phyloP scores from a whole-genome alignment of 148 eudicot species.

The Vaccinium myrtillus region DNA sequence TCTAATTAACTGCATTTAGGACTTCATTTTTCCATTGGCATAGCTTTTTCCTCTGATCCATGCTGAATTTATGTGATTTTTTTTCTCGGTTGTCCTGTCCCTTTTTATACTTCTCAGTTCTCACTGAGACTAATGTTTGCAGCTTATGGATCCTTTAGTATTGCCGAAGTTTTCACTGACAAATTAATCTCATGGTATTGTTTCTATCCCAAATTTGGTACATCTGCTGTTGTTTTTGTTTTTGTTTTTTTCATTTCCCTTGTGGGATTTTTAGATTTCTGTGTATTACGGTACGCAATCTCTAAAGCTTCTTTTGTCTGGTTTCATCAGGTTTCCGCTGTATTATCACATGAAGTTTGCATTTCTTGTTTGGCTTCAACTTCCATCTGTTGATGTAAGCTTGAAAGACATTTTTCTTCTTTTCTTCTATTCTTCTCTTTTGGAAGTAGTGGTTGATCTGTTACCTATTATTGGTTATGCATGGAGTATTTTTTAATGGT shows the following conservation, averaged over 20 bases:
- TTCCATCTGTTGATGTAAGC: slow-evolving; percentile 79
- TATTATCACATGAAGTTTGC: slow-evolving; percentile 95
- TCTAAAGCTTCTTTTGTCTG: slow-evolving; percentile 21
- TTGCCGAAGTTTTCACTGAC: slow-evolving; percentile 81
- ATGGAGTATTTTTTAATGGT: background rate
- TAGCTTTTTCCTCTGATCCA: slow-evolving; percentile 1
- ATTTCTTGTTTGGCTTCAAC: slow-evolving; percentile 98
- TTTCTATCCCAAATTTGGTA: slow-evolving; percentile 16
- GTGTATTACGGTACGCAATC: background rate
- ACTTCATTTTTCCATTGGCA: background rate
- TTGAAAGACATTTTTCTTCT: background rate
- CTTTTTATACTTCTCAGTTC: slow-evolving; percentile 11
- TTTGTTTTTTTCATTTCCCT: slow-evolving; percentile 3
- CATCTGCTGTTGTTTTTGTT: background rate
- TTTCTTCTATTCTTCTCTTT: background rate
- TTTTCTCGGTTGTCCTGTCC: background rate
- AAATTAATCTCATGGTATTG: slow-evolving; percentile 77
- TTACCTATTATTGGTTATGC: background rate
- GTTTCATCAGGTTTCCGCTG: slow-evolving; percentile 64
- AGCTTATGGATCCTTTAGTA: slow-evolving; percentile 88
- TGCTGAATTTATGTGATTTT: background rate
- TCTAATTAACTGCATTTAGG: background rate
- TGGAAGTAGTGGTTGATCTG: background rate
- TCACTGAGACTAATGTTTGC: slow-evolving; percentile 31
- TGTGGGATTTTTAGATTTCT: background rate